A percentile compares a stretch with the other conserved stretches of the same genome.
These are phyloP conservation scores for Waitea zeae DNA, from an alignment of 1,284 basidiomycete species.

Conservation along the genomic window DNA sequence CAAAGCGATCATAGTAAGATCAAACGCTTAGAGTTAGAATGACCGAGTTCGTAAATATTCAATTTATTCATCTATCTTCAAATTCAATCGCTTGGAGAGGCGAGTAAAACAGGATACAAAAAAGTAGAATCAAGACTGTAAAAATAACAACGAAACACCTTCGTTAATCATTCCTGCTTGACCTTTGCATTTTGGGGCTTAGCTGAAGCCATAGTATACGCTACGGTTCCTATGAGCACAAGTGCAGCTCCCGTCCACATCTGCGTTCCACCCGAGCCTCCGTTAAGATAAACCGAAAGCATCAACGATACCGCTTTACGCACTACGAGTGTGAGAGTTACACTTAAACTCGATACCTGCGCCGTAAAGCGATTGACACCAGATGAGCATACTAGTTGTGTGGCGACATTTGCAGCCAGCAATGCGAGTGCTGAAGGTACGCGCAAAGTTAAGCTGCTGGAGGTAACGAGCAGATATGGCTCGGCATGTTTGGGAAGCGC, in stretches of 20 bases:
- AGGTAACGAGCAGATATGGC: conserved; percentile 3
- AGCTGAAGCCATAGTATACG: conserved; percentile 39
- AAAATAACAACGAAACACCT: no score
- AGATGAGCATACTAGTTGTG: conserved; percentile 78
- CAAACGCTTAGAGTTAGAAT: no score
- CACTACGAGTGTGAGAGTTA: conserved; percentile 79
- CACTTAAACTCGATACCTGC: conserved; percentile 63
- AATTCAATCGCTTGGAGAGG: no score
- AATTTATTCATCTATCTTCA: no score
- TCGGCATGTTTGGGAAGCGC: conserved; percentile 13
- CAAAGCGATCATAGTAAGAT: no score
- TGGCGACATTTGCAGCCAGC: conserved; percentile 65
- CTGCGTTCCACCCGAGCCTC: conserved; percentile 16
- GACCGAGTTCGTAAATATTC: no score
- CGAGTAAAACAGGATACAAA: no score
- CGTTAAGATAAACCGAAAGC: conserved; percentile 45
- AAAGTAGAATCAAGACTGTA: no score
- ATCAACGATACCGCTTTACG: conserved; percentile 78
- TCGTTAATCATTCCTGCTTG: no score
- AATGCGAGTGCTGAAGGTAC: conserved; percentile 52
- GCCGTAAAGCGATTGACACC: conserved; percentile 81
- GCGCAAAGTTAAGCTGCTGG: conserved; percentile 7
- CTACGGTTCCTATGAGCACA: conserved; percentile 59
- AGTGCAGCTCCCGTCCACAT: conserved; percentile 53
- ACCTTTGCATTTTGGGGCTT: no score